Evolutionary conservation across 2,329 filamentous ascomycete genomes (phyloP).

Genomic region (Paracamarosporium sp.): DNA sequence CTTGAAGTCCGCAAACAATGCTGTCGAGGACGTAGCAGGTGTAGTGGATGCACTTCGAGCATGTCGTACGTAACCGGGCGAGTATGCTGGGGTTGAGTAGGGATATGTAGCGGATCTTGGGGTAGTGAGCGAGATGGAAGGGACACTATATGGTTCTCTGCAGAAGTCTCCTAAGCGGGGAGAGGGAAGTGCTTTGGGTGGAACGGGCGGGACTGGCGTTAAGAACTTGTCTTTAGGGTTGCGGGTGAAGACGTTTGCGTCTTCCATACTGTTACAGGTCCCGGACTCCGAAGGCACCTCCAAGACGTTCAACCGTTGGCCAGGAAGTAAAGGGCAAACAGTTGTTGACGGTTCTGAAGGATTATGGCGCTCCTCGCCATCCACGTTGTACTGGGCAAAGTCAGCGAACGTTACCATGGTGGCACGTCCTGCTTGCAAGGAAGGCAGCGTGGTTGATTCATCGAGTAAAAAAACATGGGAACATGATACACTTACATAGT

Average conservation of each 20-base stretch:
- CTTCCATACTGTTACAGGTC: constrained; percentile 70
- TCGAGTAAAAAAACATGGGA: not conserved
- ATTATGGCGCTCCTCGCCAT: constrained; percentile 80
- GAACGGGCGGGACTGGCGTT: constrained; percentile 69
- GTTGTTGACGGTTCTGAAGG: constrained; percentile 75
- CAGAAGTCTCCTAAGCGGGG: constrained; percentile 24
- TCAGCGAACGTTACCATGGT: constrained; percentile 13
- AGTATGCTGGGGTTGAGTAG: constrained; percentile 25
- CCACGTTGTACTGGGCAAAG: constrained; percentile 74
- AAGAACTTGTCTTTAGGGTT: constrained; percentile 78
- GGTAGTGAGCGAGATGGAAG: constrained; percentile 24
- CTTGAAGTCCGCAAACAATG: constrained; percentile 40
- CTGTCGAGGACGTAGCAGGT: constrained; percentile 30
- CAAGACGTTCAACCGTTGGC: constrained; percentile 85
- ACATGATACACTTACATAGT: constrained; percentile 72
- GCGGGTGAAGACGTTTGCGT: constrained; percentile 75
- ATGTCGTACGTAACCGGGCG: constrained; percentile 31
- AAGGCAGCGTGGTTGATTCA: not conserved
- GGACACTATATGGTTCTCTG: constrained; percentile 24
- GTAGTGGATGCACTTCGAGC: constrained; percentile 41
- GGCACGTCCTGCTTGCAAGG: not conserved
- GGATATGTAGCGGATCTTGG: constrained; percentile 41
- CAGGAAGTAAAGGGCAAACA: constrained; percentile 83
- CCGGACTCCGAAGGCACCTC: constrained; percentile 74
- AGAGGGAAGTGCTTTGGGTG: constrained; percentile 45